Percentiles rank a stretch among this genome's conserved stretches.
Conservation (phyloP, 164 flowering plant species). For the Hamamelis virginiana region DNA sequence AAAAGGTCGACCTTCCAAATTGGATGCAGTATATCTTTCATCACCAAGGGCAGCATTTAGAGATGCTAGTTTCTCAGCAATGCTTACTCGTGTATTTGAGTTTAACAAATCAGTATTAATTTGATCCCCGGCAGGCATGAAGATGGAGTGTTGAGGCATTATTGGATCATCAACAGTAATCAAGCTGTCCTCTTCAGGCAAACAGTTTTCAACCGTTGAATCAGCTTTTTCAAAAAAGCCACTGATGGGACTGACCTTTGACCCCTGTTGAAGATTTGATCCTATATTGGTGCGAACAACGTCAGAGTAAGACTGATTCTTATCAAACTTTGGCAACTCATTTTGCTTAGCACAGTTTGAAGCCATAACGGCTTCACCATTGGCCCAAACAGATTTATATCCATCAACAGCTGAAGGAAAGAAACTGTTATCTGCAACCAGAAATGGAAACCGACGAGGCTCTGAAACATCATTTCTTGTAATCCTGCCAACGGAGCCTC, state of each 20-base stretch:
- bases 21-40: not conserved
- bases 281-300: not conserved
- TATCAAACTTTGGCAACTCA: not conserved
- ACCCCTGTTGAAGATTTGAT: not conserved
- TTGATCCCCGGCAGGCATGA: not conserved
- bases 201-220: conserved; percentile 11
- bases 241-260: conserved; percentile 1
- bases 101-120: not conserved
- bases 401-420: not conserved
- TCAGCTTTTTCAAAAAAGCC: conserved; percentile 4
- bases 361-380: conserved; percentile 5
- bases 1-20: conserved; percentile 2
- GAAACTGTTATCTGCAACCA: not conserved
- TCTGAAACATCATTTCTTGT: not conserved
- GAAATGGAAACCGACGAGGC: not conserved
- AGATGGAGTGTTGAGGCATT: not conserved
- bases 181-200: conserved; percentile 31
- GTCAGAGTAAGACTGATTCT: not conserved
- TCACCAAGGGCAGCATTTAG: not conserved
- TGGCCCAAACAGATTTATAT: not conserved
- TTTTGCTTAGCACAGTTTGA: not conserved
- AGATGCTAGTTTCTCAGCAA: not conserved
- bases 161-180: conserved; percentile 17
- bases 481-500: not conserved
- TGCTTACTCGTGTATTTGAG: not conserved